Evolutionary conservation across 495 filamentous ascomycete genomes (phyloP).

Genomic region (Lasiosphaeria miniovina): DNA sequence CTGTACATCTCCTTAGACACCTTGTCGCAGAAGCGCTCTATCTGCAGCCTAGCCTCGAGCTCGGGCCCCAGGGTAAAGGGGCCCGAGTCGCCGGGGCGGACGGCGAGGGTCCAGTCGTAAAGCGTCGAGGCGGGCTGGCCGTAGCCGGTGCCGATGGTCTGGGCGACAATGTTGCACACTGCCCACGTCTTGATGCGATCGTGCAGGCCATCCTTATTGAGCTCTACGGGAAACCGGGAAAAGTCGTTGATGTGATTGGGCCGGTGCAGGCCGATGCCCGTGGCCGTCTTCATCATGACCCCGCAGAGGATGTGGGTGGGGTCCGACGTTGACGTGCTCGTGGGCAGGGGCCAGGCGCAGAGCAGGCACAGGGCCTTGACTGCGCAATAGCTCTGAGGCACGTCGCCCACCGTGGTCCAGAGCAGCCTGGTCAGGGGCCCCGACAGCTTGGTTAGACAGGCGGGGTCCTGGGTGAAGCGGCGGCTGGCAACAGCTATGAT

Average conservation of each 20-base stretch:
- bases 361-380: conserved; percentile 87
- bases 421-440: conserved; percentile 70
- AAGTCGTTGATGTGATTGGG: conserved; percentile 91
- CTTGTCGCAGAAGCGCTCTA: conserved; percentile 81
- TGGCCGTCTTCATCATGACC: conserved; percentile 89
- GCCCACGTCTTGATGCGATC: conserved; percentile 90
- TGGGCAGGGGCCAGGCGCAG: conserved; percentile 88
- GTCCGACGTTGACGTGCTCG: conserved; percentile 79
- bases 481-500: conserved; percentile 80
- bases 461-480: conserved; percentile 63
- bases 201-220: conserved; percentile 79
- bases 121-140: conserved; percentile 85
- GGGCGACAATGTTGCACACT: conserved; percentile 88
- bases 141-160: conserved; percentile 85
- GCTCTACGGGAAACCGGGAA: conserved; percentile 73
- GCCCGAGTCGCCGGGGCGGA: conserved; percentile 58
- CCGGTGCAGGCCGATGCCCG: conserved; percentile 85
- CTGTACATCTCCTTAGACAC: conserved; percentile 83
- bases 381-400: conserved; percentile 83
- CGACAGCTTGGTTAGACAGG: conserved; percentile 65
- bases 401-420: conserved; percentile 78
- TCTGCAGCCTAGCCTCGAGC: conserved; percentile 65
- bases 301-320: conserved; percentile 88
- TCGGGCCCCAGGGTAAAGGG: conserved; percentile 66
- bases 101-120: conserved; percentile 80